phyloP scores from a whole-genome alignment of 257 asterid species.

The Marsdenia floribunda region DNA sequence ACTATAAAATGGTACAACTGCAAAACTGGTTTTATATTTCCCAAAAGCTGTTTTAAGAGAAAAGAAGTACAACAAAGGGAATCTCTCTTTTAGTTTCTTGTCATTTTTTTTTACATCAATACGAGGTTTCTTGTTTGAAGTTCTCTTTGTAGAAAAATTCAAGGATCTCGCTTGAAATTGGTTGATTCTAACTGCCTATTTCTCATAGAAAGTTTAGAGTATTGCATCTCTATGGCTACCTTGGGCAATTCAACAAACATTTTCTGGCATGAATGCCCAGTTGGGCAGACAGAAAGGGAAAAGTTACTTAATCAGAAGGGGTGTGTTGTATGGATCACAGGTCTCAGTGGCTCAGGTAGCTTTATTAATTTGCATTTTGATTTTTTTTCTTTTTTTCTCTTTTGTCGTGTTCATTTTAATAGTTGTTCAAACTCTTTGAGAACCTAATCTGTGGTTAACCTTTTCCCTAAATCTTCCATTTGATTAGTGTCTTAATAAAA shows the following conservation, averaged over 20 bases:
- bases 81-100: not conserved
- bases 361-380: not conserved
- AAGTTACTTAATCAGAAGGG: constrained; percentile 84
- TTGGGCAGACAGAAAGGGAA: constrained; percentile 71
- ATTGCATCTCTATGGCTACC: constrained; percentile 43
- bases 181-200: not conserved
- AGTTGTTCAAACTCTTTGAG: not conserved
- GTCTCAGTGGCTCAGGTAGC: constrained; percentile 96
- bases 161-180: not conserved
- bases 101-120: not conserved
- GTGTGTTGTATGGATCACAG: constrained; percentile 95
- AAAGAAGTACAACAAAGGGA: not conserved
- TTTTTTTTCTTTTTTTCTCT: not conserved
- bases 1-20: not conserved
- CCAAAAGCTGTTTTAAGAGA: not conserved
- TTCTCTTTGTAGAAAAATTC: not conserved
- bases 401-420: not conserved
- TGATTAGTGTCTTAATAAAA: not conserved
- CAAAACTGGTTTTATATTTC: not conserved
- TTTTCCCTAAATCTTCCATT: not conserved
- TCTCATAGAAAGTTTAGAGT: constrained; percentile 27
- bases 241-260: constrained; percentile 76
- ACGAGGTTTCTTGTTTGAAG: not conserved
- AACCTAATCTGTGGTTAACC: not conserved
- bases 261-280: constrained; percentile 92